Conservation (phyloP, 2,329 filamentous ascomycete species). For the Macroventuria anomochaeta region DNA sequence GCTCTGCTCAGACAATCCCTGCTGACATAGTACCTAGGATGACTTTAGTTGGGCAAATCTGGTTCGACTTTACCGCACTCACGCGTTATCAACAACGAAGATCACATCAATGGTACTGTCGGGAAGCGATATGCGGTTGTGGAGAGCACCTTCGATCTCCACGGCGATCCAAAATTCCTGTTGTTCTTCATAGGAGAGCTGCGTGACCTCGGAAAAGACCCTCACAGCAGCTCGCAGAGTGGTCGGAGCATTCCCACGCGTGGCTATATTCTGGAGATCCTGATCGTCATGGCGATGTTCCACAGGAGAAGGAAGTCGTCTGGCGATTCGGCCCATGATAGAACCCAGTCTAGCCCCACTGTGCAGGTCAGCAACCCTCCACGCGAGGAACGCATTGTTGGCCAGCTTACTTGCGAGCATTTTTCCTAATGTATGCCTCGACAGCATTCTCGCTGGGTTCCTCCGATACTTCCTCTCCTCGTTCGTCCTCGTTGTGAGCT, state of each 20-base stretch:
- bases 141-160: constrained; percentile 38
- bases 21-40: constrained; percentile 38
- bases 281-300: constrained; percentile 15
- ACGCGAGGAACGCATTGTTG: not conserved
- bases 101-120: constrained; percentile 41
- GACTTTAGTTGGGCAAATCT: constrained; percentile 3
- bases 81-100: constrained; percentile 50
- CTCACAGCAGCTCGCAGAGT: constrained; percentile 32
- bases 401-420: constrained; percentile 26
- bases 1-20: constrained; percentile 32
- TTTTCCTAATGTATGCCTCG: constrained; percentile 20
- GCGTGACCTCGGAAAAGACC: constrained; percentile 29
- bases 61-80: not conserved
- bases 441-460: constrained; percentile 19
- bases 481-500: not conserved
- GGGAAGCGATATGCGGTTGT: constrained; percentile 27
- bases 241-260: constrained; percentile 16
- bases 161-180: constrained; percentile 42
- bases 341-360: constrained; percentile 25
- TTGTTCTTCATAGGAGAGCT: constrained; percentile 24
- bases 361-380: not conserved
- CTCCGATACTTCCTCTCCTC: not conserved
- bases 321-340: constrained; percentile 22
- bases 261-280: not conserved
- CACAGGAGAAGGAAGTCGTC: constrained; percentile 26